A percentile compares a stretch with the other conserved stretches of the same genome.
Evolutionary conservation across 2,329 filamentous ascomycete species (phyloP).

Genomic region (Coniochaeta sp.): DNA sequence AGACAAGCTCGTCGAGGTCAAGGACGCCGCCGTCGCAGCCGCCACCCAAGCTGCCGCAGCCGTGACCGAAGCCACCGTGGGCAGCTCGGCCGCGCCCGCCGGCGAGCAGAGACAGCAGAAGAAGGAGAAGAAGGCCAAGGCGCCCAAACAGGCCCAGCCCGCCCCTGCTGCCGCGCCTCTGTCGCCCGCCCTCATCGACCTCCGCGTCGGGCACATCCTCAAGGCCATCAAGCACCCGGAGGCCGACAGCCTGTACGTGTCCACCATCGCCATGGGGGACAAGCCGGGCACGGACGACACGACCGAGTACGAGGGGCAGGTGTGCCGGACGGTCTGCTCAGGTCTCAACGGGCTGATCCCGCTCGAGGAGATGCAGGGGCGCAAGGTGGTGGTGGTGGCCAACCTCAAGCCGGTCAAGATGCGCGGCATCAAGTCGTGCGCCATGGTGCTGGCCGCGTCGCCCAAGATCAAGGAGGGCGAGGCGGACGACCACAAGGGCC

Average conservation of each 20-base stretch:
- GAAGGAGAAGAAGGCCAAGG: constrained; percentile 91
- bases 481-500: constrained; percentile 76
- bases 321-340: constrained; percentile 93
- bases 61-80: constrained; percentile 15
- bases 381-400: constrained; percentile 91
- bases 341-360: constrained; percentile 90
- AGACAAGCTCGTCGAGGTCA: constrained; percentile 38
- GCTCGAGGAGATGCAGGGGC: constrained; percentile 91
- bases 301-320: constrained; percentile 81
- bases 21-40: constrained; percentile 40
- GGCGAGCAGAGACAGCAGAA: constrained; percentile 66
- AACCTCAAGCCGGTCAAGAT: constrained; percentile 99
- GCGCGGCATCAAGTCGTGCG: constrained; percentile 70
- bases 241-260: constrained; percentile 91
- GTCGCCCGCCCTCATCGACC: constrained; percentile 81
- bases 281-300: constrained; percentile 81
- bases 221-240: constrained; percentile 95
- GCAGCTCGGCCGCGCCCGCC: constrained; percentile 18
- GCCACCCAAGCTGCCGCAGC: constrained; percentile 22
- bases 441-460: constrained; percentile 94
- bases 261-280: constrained; percentile 92
- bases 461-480: constrained; percentile 78
- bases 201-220: constrained; percentile 94
- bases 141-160: constrained; percentile 63
- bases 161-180: constrained; percentile 71